Evolutionary conservation across 2,329 filamentous ascomycete species (phyloP), one percentile per base, ranked within the genome.

Genomic region (Aspergillus sp.): DNA sequence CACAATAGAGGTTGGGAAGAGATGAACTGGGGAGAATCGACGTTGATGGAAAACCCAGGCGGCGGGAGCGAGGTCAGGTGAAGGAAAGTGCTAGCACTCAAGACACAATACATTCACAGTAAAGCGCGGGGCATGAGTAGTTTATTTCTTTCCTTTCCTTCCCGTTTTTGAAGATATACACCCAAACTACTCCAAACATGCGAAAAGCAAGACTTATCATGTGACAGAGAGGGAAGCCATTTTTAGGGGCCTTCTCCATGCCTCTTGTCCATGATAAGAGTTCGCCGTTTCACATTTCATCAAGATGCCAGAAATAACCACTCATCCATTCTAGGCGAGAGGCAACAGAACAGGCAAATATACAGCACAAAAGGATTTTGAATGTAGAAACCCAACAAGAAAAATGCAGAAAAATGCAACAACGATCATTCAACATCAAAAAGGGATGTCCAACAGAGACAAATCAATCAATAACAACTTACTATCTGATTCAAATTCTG

Each of bases 401-500:
- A 23, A 13, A n/a, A 43, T 9, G 22, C 19, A 30, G 6, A n/a
- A 30, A 12, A 44, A 25, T 10, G 17, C 19, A 33, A 35, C n/a
- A 35, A 35, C 42, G 30, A 33, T 7, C 20, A 23, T 19, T 25
- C n/a, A 10, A 35, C 27, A 19, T 19, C 13, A 30, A 15, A 27
- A 43, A 27, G 15, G 10, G 46, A 7, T 49, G 42, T n/a, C 17
- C 52, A 49, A 45, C 13, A 41, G 12, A 37, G 27, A 42, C 13
- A 30, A 43, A 30, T 43, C 41, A 25, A 45, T 20, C 39, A 49
- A 32, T 12, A 37, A 44, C 10, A 41, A 76, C 90, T 80, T 79
- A 96, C 91, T 69, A 97, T 97, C 59, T 95, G 90, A 61, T 97
- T 97, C 1, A 96, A 70, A 63, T 96, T 95, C 61, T 94, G 88